Evolutionary conservation across 75 land plant genomes (phyloP), one percentile per base, ranked within the genome.

Genomic region (Selaginella moellendorffii): DNA sequence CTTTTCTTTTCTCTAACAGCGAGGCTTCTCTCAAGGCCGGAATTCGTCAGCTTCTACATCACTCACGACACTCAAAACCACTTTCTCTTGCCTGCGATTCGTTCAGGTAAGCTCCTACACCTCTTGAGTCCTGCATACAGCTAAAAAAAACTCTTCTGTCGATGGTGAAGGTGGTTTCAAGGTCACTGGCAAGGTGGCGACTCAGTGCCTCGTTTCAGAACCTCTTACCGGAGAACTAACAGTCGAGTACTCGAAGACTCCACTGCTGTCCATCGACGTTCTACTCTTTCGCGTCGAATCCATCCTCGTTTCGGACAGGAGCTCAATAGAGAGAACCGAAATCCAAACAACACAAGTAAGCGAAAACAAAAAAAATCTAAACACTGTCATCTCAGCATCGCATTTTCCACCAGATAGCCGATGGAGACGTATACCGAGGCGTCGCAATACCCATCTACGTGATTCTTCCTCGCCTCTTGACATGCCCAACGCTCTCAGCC

Each of bases 41-140:
- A 79, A 42, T 70, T 67, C 46, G 89, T 85, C 26, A 74, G 69
- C 75, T 85, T 88, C 53, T 82, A 81, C 58, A 88, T 88, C 53
- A 88, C 95, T 26, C 95, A 88, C 64, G 95, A 88, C 63, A 88
- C 95, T 30, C 95, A 88, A 72, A 82, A 70, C 59, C 95, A 88
- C 71, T 71, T 69, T 36, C 29, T 88, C 54, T 75, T 86, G 53
- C 89, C 86, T 68, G 80, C 79, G 51, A 63, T 88, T 59, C 73
- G 71, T 52, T 78, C 89, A 76, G 95, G 95, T 87, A 66, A 36
- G 67, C 52, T 67, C 10, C n/a, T 8, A 56, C 5, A 24, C 21
- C n/a, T 21, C 24, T 21, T 25, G 21, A 19, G 8, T 19, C 59
- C 5, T 56, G 10, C 51, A 18, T 18, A 46, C 51, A 10, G 46